These are phyloP conservation scores for Priceomyces haplophilus DNA, from an alignment of 805 yeast genomes.

Conservation along the genomic window DNA sequence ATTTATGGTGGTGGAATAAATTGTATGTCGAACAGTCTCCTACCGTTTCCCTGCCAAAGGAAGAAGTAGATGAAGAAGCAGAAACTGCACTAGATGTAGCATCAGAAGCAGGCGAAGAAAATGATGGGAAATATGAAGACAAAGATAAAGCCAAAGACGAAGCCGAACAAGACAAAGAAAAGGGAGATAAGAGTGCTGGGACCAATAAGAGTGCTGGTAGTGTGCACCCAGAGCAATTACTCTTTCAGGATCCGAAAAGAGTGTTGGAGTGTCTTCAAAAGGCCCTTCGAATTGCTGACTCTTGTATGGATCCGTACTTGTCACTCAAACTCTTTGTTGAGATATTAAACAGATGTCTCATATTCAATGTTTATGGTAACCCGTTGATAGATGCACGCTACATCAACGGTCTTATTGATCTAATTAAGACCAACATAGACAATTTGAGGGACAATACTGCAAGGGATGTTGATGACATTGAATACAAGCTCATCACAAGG, in stretches of 20 bases:
- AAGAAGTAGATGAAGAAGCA: slow-evolving; percentile 40
- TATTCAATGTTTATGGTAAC: slow-evolving; percentile 81
- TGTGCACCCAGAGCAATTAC: slow-evolving; percentile 38
- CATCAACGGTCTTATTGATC: slow-evolving; percentile 81
- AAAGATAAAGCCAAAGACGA: slow-evolving; percentile 13
- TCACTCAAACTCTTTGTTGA: slow-evolving; percentile 85
- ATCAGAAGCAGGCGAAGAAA: slow-evolving; percentile 30
- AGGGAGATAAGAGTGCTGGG: background rate
- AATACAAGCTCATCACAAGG: slow-evolving; percentile 25
- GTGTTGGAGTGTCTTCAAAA: slow-evolving; percentile 90
- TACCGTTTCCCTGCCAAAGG: slow-evolving; percentile 39
- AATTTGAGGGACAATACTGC: slow-evolving; percentile 29
- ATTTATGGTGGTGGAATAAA: slow-evolving; percentile 91
- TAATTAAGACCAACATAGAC: slow-evolving; percentile 66
- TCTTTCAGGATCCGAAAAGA: slow-evolving; percentile 55
- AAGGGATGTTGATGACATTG: slow-evolving; percentile 25
- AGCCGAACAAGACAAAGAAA: slow-evolving; percentile 8
- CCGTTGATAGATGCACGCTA: slow-evolving; percentile 66
- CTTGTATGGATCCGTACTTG: slow-evolving; percentile 77
- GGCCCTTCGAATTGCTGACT: slow-evolving; percentile 85
- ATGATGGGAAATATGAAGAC: slow-evolving; percentile 14
- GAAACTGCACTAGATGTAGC: too few species aligned
- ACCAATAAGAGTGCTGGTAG: slow-evolving; percentile 41
- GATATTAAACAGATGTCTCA: slow-evolving; percentile 79
- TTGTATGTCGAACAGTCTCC: slow-evolving; percentile 31